Percentiles rank a stretch among this genome's conserved stretches.
Evolutionary conservation across 2,329 filamentous ascomycete species (phyloP).

Genomic region (Ophiostoma pallidulum): DNA sequence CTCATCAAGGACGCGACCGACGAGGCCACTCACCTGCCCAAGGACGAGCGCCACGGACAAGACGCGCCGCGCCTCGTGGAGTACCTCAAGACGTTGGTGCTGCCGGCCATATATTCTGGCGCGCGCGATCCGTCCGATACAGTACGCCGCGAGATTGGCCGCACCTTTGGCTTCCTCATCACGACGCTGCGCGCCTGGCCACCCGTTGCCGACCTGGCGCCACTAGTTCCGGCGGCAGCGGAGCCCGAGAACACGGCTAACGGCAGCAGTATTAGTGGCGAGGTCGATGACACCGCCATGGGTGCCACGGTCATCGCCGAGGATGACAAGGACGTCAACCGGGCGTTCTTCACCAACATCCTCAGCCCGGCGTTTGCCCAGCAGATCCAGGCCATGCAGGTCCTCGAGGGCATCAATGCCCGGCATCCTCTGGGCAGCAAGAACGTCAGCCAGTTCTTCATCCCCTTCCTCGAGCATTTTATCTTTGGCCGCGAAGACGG

Average conservation of each 20-base stretch:
- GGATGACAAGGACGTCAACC: slow-evolving; percentile 35
- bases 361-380: slow-evolving; percentile 82
- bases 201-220: slow-evolving; percentile 63
- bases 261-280: background rate
- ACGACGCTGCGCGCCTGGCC: slow-evolving; percentile 59
- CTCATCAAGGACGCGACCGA: slow-evolving; percentile 58
- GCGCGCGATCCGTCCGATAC: slow-evolving; percentile 72
- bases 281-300: slow-evolving; percentile 2
- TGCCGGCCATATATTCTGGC: slow-evolving; percentile 69
- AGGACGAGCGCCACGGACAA: slow-evolving; percentile 2
- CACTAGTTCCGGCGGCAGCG: slow-evolving; percentile 46
- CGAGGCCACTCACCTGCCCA: slow-evolving; percentile 24
- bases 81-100: slow-evolving; percentile 54
- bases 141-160: slow-evolving; percentile 72
- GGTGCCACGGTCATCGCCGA: slow-evolving; percentile 4
- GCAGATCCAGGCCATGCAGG: slow-evolving; percentile 72
- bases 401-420: slow-evolving; percentile 60
- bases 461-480: slow-evolving; percentile 90
- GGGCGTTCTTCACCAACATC: slow-evolving; percentile 85
- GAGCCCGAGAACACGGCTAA: slow-evolving; percentile 28
- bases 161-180: slow-evolving; percentile 70
- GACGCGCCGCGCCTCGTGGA: slow-evolving; percentile 39
- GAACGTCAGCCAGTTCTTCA: slow-evolving; percentile 77
- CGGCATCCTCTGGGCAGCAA: slow-evolving; percentile 55
- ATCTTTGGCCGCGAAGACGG: slow-evolving; percentile 71